A percentile compares a stretch with the other conserved stretches of the same genome.
Conservation (phyloP, 139 green algal species). For the Auxenochlorella protothecoides region DNA sequence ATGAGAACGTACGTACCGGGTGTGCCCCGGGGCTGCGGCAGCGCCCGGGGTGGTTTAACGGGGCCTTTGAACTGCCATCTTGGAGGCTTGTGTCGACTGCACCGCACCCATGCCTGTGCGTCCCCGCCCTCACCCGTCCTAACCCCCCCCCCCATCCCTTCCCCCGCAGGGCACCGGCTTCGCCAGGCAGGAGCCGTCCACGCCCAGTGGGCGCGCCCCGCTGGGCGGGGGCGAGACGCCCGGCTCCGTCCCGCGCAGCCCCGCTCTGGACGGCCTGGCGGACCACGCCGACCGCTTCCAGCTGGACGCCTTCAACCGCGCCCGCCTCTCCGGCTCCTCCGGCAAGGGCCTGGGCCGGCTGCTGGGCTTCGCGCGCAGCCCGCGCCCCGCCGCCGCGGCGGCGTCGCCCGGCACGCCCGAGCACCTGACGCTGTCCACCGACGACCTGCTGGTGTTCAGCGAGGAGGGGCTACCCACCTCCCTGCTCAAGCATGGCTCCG, state of each 20-base stretch:
- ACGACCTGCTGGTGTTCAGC: constrained; percentile 50
- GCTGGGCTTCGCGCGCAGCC: constrained; percentile 25
- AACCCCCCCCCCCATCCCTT: neutral
- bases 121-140: neutral
- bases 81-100: neutral
- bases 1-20: no score
- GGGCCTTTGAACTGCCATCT: neutral
- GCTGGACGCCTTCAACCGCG: constrained; percentile 62
- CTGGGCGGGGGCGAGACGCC: neutral
- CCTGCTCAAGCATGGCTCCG: constrained; percentile 71
- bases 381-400: constrained; percentile 10
- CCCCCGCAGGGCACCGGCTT: constrained; percentile 8
- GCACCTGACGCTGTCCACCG: constrained; percentile 25
- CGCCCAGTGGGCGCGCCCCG: neutral
- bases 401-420: constrained; percentile 12
- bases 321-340: constrained; percentile 17
- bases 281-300: constrained; percentile 43
- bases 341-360: constrained; percentile 43
- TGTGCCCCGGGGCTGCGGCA: no score
- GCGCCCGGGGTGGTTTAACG: no score
- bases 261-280: constrained; percentile 40
- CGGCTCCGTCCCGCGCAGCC: constrained; percentile 6
- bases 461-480: constrained; percentile 80
- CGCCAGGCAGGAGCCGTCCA: neutral
- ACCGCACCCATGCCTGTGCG: neutral